Conservation (phyloP, 352 stramenopile species). For the Phytophthora sp. region DNA sequence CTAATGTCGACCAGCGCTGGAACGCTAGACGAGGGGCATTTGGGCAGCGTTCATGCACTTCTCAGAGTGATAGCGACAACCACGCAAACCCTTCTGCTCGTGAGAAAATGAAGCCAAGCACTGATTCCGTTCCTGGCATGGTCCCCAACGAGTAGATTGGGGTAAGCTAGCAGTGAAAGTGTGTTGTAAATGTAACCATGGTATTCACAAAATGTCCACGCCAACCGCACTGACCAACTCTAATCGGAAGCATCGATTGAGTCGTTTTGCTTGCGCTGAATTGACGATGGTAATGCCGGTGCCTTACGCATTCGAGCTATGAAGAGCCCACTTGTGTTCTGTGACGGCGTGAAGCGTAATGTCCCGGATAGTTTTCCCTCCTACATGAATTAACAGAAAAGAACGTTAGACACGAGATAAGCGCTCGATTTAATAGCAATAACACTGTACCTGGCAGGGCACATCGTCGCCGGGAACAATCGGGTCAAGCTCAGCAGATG, state of each 20-base stretch:
- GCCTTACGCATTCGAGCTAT: slow-evolving; percentile 66
- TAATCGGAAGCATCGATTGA: background rate
- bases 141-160: slow-evolving; percentile 7
- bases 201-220: background rate
- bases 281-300: background rate
- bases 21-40: slow-evolving; percentile 19
- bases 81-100: background rate
- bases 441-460: slow-evolving; percentile 50
- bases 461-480: slow-evolving; percentile 46
- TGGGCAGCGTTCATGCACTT: slow-evolving; percentile 3
- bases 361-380: slow-evolving; percentile 56
- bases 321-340: slow-evolving; percentile 76
- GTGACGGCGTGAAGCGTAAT: slow-evolving; percentile 74
- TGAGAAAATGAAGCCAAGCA: background rate
- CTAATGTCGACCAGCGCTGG: slow-evolving; percentile 1
- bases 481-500: slow-evolving; percentile 37
- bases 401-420: background rate
- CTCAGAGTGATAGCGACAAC: slow-evolving; percentile 4
- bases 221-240: background rate
- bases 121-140: slow-evolving; percentile 6
- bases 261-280: background rate
- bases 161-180: background rate
- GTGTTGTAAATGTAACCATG: background rate
- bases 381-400: slow-evolving; percentile 19
- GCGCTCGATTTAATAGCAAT: background rate